Evolutionary conservation across 2,329 filamentous ascomycete genomes (phyloP).

Genomic region (Trichoderma guizhouense): DNA sequence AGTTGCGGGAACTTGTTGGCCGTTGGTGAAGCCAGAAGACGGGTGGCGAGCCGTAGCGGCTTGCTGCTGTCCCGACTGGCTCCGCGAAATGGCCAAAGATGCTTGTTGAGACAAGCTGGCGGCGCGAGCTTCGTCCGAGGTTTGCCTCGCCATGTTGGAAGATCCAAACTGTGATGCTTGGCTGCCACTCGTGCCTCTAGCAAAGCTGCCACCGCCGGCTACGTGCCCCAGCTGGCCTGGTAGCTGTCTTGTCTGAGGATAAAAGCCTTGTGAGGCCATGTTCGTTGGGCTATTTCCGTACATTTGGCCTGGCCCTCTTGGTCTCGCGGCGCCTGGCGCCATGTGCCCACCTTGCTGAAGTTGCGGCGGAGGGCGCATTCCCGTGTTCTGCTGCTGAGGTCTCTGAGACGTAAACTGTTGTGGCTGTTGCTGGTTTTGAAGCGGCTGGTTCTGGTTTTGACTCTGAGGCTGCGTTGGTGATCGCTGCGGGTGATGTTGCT

Average conservation of each 20-base stretch:
- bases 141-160: conserved; percentile 21
- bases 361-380: conserved; percentile 17
- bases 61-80: conserved; percentile 18
- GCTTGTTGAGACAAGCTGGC: conserved; percentile 15
- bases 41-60: conserved; percentile 13
- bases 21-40: conserved; percentile 15
- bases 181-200: conserved; percentile 15
- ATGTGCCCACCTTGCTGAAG: conserved; percentile 21
- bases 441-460: neutral
- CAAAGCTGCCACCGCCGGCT: conserved; percentile 16
- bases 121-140: conserved; percentile 13
- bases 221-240: conserved; percentile 21
- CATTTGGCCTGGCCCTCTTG: conserved; percentile 15
- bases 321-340: neutral
- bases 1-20: conserved; percentile 21
- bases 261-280: conserved; percentile 17
- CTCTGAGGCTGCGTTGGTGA: neutral
- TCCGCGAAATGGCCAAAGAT: conserved; percentile 1
- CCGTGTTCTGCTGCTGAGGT: neutral
- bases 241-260: conserved; percentile 23
- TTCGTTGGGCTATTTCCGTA: conserved; percentile 12
- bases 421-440: conserved; percentile 7
- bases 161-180: conserved; percentile 20
- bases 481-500: conserved; percentile 17
- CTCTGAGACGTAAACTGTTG: conserved; percentile 12